A percentile compares a stretch with the other conserved stretches of the same genome.
These are phyloP conservation scores for Tulasnella sp. DNA, from an alignment of 768 basidiomycete species.

Conservation along the genomic window DNA sequence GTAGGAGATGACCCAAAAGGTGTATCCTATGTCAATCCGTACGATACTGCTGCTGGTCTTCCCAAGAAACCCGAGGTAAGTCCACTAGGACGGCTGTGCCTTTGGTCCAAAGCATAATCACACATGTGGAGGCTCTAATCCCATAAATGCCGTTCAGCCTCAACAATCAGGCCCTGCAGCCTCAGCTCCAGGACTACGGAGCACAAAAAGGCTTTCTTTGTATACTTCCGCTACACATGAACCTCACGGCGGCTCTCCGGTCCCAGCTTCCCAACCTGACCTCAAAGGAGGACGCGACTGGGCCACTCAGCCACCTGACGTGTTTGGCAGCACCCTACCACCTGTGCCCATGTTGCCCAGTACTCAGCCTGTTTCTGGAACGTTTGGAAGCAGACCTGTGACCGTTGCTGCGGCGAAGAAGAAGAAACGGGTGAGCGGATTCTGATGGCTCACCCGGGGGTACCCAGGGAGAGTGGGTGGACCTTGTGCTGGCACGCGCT, in stretches of 20 bases:
- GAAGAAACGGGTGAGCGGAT: not conserved
- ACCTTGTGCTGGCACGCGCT: not conserved
- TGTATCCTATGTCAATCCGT: not conserved
- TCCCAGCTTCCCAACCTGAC: not conserved
- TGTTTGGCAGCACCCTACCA: not conserved
- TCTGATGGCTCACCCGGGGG: no score
- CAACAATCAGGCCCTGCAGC: not conserved
- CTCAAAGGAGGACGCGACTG: not conserved
- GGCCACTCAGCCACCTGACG: slow-evolving; percentile 5
- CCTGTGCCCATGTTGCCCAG: not conserved
- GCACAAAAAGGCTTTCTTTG: not conserved
- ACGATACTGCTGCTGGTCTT: not conserved
- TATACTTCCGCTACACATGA: not conserved
- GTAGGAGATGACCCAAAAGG: not conserved
- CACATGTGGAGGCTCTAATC: not conserved
- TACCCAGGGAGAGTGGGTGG: no score
- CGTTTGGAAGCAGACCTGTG: not conserved
- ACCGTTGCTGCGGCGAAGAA: not conserved
- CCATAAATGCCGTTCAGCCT: not conserved
- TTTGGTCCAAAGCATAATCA: not conserved
- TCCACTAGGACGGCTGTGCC: not conserved
- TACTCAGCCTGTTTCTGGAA: not conserved
- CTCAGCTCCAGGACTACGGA: not conserved
- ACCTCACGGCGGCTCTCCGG: not conserved
- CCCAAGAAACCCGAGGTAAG: not conserved